Evolutionary conservation across 2,329 filamentous ascomycete genomes (phyloP).

Genomic region (Cladosporium sp.): DNA sequence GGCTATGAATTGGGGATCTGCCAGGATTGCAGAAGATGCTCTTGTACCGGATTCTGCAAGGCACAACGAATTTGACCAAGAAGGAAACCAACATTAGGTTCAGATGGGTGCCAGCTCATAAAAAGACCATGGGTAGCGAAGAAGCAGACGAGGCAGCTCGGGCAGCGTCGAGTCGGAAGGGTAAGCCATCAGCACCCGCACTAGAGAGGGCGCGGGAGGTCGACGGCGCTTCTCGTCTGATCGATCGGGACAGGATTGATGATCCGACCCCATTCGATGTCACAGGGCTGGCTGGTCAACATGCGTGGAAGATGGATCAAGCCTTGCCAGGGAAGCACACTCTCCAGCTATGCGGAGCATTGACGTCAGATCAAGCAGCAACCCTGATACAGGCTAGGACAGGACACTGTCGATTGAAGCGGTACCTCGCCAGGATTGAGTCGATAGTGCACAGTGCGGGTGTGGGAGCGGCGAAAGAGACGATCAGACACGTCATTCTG

Average conservation of each 20-base stretch:
- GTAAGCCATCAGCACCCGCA: not conserved
- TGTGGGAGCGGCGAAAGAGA: not conserved
- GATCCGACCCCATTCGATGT: conserved; percentile 1
- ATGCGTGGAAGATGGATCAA: no score
- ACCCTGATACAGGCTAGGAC: conserved; percentile 12
- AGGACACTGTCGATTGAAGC: conserved; percentile 9
- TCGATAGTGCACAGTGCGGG: not conserved
- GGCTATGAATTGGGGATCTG: not conserved
- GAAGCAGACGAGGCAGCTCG: conserved; percentile 5
- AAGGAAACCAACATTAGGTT: not conserved
- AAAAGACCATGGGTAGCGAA: not conserved
- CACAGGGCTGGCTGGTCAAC: not conserved
- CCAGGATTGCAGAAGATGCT: not conserved
- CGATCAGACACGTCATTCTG: not conserved
- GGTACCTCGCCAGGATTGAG: not conserved
- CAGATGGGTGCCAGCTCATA: not conserved
- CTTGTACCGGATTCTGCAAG: not conserved
- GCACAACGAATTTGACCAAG: not conserved
- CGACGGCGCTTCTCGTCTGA: not conserved
- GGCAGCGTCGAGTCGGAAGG: not conserved
- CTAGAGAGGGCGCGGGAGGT: conserved; percentile 11
- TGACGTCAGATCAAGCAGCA: conserved; percentile 44
- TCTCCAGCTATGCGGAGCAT: conserved; percentile 78
- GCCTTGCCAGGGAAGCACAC: no score
- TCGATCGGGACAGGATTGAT: conserved; percentile 12